These are phyloP conservation scores for Exophiala sp. DNA, from an alignment of 2,329 filamentous ascomycete genomes.

Conservation along the genomic window DNA sequence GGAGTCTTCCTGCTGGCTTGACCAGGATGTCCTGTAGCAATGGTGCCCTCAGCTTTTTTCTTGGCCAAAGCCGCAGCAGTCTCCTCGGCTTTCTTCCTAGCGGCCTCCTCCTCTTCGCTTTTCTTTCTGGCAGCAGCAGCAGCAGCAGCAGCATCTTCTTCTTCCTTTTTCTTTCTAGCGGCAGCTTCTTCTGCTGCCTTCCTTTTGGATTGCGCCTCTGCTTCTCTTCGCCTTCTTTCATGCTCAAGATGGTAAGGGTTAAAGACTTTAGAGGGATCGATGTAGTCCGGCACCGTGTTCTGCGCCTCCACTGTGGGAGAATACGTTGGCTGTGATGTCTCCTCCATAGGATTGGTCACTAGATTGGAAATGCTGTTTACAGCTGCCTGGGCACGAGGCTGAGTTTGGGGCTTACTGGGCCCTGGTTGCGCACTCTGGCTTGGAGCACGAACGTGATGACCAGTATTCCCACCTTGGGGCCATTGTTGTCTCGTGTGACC, in stretches of 20 bases:
- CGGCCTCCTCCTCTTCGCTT: constrained; percentile 13
- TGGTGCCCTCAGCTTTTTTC: not conserved
- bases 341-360: constrained; percentile 14
- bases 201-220: constrained; percentile 32
- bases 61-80: constrained; percentile 2
- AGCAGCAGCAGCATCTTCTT: too few relatives aligned
- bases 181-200: constrained; percentile 14
- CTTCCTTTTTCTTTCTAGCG: not conserved
- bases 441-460: constrained; percentile 2
- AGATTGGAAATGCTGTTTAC: constrained; percentile 25
- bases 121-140: constrained; percentile 3
- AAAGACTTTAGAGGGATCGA: constrained; percentile 51
- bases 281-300: constrained; percentile 38
- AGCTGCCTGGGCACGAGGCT: not conserved
- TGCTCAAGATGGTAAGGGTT: constrained; percentile 49
- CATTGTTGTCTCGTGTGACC: constrained; percentile 4
- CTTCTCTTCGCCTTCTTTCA: constrained; percentile 37
- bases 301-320: constrained; percentile 16
- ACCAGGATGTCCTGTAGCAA: not conserved
- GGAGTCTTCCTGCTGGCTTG: constrained; percentile 7
- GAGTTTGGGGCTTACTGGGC: not conserved
- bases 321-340: constrained; percentile 5
- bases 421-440: constrained; percentile 1
- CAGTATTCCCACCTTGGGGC: not conserved
- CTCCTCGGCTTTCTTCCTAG: constrained; percentile 7